These are phyloP conservation scores for Aquilaria sinensis DNA, from an alignment of 345 rosid species.

Conservation along the genomic window DNA sequence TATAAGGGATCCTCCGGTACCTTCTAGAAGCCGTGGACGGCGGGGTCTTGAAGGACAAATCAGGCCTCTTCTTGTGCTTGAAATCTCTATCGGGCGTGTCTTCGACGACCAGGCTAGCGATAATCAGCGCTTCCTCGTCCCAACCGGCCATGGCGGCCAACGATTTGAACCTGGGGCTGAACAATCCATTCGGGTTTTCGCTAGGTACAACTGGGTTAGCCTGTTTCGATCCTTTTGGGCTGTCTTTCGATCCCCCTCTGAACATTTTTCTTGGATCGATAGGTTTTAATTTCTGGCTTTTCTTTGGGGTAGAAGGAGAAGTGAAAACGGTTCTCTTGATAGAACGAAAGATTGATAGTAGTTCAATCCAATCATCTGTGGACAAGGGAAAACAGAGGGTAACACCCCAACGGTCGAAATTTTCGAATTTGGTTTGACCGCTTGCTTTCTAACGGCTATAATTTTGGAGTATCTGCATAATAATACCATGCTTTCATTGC, in stretches of 20 bases:
- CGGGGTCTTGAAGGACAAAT: conserved; percentile 50
- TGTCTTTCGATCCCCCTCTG: conserved; percentile 26
- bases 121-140: conserved; percentile 82
- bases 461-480: not conserved
- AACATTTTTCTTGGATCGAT: conserved; percentile 28
- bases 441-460: conserved; percentile 11
- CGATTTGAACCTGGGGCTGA: conserved; percentile 85
- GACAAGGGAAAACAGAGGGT: not conserved
- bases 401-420: conserved; percentile 33
- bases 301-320: not conserved
- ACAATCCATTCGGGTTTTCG: conserved; percentile 26
- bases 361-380: too few species aligned
- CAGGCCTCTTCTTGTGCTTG: conserved; percentile 59
- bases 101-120: conserved; percentile 71
- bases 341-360: conserved; percentile 2
- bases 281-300: not conserved
- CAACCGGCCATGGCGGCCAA: conserved; percentile 96
- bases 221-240: conserved; percentile 22
- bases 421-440: conserved; percentile 1
- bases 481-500: not conserved
- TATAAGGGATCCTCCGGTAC: conserved; percentile 20
- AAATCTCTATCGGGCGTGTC: conserved; percentile 75
- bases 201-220: conserved; percentile 5
- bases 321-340: conserved; percentile 2
- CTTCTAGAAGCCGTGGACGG: conserved; percentile 66